Conservation (phyloP, 768 basidiomycete genomes). For the Pisolithus orientalis region DNA sequence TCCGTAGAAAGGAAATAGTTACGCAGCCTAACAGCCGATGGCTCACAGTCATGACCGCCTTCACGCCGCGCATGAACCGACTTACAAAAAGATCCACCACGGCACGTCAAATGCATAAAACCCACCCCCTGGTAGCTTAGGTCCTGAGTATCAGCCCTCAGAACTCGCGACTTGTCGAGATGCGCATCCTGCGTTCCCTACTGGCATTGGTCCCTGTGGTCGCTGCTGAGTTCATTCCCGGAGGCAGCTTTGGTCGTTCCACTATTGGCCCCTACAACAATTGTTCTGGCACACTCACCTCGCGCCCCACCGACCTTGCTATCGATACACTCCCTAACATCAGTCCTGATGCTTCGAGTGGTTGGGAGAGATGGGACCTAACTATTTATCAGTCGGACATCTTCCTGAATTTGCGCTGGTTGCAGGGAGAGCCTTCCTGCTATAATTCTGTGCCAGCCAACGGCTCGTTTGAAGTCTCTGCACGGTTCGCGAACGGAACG, state of each 20-base stretch:
- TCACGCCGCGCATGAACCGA: too few relatives aligned
- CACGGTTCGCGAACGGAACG: conserved; percentile 8
- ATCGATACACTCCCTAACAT: conserved; percentile 11
- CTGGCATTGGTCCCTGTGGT: neutral
- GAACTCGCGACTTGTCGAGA: neutral
- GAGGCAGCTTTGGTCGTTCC: conserved; percentile 3
- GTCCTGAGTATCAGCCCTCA: too few relatives aligned
- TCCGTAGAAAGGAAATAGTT: too few relatives aligned
- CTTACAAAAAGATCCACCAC: too few relatives aligned
- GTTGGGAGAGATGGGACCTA: conserved; percentile 10
- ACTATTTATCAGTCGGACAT: conserved; percentile 7
- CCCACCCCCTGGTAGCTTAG: too few relatives aligned
- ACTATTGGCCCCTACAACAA: conserved; percentile 14
- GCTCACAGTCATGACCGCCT: too few relatives aligned
- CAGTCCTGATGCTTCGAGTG: neutral
- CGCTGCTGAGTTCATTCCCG: conserved; percentile 1
- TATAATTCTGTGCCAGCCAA: neutral
- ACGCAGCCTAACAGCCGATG: too few relatives aligned
- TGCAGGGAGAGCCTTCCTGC: conserved; percentile 8
- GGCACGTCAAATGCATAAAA: too few relatives aligned
- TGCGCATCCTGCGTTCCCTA: neutral
- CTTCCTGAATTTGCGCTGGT: conserved; percentile 10
- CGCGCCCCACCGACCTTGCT: conserved; percentile 3
- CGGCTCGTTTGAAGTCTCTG: conserved; percentile 6
- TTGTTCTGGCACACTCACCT: conserved; percentile 7